phyloP scores from a whole-genome alignment of 2,329 filamentous ascomycete species.

The Botrytis fragariae region DNA sequence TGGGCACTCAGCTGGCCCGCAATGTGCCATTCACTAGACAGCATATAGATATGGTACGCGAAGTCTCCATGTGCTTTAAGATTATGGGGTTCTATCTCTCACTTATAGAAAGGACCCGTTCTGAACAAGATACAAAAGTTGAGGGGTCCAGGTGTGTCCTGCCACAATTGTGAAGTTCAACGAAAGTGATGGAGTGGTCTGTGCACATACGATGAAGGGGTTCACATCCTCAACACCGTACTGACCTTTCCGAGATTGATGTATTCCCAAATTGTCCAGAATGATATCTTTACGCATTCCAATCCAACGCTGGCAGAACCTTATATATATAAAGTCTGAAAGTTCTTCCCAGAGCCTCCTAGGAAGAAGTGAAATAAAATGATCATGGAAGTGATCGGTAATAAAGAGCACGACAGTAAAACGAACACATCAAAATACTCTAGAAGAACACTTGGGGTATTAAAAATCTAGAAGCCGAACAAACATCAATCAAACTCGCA shows the following conservation, averaged over 20 bases:
- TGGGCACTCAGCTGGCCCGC: slow-evolving; percentile 1
- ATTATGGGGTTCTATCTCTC: not conserved
- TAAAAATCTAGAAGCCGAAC: not conserved
- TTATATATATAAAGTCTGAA: not conserved
- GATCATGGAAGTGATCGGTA: not conserved
- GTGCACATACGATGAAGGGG: not conserved
- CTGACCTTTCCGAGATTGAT: not conserved
- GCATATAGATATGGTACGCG: not conserved
- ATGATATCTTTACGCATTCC: not conserved
- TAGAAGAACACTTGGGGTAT: not conserved
- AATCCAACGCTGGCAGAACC: not conserved
- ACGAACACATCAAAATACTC: not conserved
- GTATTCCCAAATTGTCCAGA: not conserved
- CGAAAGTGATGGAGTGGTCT: not conserved
- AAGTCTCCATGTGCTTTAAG: not conserved
- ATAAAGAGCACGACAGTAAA: not conserved
- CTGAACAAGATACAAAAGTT: not conserved
- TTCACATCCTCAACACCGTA: not conserved
- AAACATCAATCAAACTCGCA: not conserved
- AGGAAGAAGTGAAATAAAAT: not conserved
- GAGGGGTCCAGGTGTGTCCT: not conserved
- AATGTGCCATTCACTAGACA: not conserved
- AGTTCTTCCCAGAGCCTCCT: too few species aligned
- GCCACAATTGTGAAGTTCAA: not conserved
- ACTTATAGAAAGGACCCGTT: not conserved